These are phyloP conservation scores for Crithidia brevicula DNA, from an alignment of 208 protist species.

Conservation along the genomic window DNA sequence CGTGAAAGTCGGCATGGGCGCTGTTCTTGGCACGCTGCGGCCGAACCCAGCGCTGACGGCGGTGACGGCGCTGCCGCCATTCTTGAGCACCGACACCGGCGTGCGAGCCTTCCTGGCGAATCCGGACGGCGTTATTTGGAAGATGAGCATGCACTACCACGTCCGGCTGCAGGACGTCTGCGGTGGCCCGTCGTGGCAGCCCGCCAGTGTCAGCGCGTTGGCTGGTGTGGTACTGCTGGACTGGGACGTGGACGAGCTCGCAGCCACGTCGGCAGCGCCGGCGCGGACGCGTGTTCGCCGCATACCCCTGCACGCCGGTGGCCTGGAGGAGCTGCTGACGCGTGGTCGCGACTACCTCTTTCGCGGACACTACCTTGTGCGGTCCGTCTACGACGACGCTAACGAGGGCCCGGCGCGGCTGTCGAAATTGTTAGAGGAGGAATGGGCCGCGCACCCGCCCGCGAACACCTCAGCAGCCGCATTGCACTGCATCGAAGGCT, in stretches of 20 bases:
- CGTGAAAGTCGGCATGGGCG: constrained; percentile 58
- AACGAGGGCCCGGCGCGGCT: constrained; percentile 17
- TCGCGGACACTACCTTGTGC: constrained; percentile 50
- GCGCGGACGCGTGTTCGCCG: constrained; percentile 6
- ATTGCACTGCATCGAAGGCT: constrained; percentile 34
- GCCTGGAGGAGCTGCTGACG: constrained; percentile 21
- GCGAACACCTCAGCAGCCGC: constrained; percentile 7
- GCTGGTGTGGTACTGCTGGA: constrained; percentile 66
- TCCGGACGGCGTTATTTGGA: constrained; percentile 53
- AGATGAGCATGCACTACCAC: constrained; percentile 46
- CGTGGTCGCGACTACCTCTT: constrained; percentile 36
- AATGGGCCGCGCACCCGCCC: constrained; percentile 3
- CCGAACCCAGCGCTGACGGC: constrained; percentile 54
- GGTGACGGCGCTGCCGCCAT: constrained; percentile 11
- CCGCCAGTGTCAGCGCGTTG: constrained; percentile 40
- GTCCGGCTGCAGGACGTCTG: constrained; percentile 50
- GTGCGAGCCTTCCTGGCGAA: constrained; percentile 48
- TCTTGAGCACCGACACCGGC: constrained; percentile 18
- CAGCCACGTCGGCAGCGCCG: neutral
- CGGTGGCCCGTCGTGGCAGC: constrained; percentile 34
- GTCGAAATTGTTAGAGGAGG: neutral
- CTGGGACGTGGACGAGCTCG: constrained; percentile 44
- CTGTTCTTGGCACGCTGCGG: constrained; percentile 65
- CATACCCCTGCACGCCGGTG: constrained; percentile 23
- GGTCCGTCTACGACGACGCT: constrained; percentile 46